Conservation (phyloP, 805 yeast species). For the Candida manassasensis region DNA sequence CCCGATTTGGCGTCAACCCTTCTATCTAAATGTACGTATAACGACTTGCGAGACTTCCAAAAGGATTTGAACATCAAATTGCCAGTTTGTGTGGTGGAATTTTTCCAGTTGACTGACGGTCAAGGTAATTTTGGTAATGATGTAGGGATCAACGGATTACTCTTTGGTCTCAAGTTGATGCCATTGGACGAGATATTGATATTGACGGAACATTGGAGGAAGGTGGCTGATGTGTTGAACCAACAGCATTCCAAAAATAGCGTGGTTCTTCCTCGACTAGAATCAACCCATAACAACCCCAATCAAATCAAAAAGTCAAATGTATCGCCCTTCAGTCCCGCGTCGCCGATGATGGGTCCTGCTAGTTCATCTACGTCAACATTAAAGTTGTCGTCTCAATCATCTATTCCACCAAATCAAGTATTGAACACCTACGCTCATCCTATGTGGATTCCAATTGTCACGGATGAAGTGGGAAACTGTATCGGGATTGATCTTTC, state of each 20-base stretch:
- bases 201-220: conserved; percentile 83
- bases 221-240: conserved; percentile 47
- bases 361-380: not conserved
- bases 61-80: conserved; percentile 68
- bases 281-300: conserved; percentile 14
- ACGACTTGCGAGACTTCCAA: conserved; percentile 80
- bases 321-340: conserved; percentile 1
- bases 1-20: conserved; percentile 80
- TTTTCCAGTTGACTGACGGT: conserved; percentile 82
- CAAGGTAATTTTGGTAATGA: conserved; percentile 67
- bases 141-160: conserved; percentile 67
- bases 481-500: conserved; percentile 82
- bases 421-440: conserved; percentile 80
- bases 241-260: conserved; percentile 17
- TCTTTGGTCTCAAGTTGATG: conserved; percentile 77
- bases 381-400: conserved; percentile 21
- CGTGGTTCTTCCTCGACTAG: conserved; percentile 19
- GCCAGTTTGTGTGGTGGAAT: conserved; percentile 80
- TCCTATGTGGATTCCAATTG: conserved; percentile 86
- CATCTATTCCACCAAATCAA: conserved; percentile 72
- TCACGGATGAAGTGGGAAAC: conserved; percentile 86
- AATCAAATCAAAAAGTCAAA: conserved; percentile 11
- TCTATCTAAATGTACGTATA: conserved; percentile 71
- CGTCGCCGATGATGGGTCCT: not conserved
- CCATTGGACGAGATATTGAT: conserved; percentile 75